Evolutionary conservation across 352 stramenopile species (phyloP), one percentile per base, ranked within the genome.

Genomic region (Phytophthora meadii): DNA sequence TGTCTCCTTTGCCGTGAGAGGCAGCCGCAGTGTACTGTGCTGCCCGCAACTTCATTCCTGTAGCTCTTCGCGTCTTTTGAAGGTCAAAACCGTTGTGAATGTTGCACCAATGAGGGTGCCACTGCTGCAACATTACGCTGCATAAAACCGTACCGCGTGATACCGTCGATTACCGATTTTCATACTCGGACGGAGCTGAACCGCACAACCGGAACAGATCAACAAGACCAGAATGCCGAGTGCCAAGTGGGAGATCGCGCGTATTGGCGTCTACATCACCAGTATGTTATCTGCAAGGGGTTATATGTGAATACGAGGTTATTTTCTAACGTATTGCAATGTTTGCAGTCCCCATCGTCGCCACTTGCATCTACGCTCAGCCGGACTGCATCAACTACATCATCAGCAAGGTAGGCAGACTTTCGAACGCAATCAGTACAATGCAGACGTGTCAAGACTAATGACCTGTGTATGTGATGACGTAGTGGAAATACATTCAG

Each of bases 351-450:
- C 88, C 88, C 2, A 64, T 95, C 12, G 63, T 93, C 40, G 80
- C 84, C 30, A 95, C 88, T 24, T 84, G 73, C 66, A 82, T 95
- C 61, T 95, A 95, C 78, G 84, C 87, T 50, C 85, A 95, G 64
- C 88, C 88, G 15, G 82, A 95, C 54, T 92, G 84, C 65, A 92
- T 95, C 73, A 82, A 89, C 68, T 88, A 56, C 54, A 94, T 94
- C 54, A 77, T 95, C 48, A 68, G 69, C 48, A 60, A 77, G 68
- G 87, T 95, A 22, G 22, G 22, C 22, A 46, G 40, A 75, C 52
- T 34, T 9, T 34, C 28, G 9, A 36, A 36, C 8, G 30, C 30
- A 36, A 34, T 6, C 30, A 34, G 30, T 34, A 11, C 7, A 11
- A 34, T 34, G 10, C 30, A 34, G 7, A 34, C 1, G 11, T 11